These are phyloP conservation scores for Pelargonium australe DNA, from an alignment of 441 rosid species.

Conservation along the genomic window DNA sequence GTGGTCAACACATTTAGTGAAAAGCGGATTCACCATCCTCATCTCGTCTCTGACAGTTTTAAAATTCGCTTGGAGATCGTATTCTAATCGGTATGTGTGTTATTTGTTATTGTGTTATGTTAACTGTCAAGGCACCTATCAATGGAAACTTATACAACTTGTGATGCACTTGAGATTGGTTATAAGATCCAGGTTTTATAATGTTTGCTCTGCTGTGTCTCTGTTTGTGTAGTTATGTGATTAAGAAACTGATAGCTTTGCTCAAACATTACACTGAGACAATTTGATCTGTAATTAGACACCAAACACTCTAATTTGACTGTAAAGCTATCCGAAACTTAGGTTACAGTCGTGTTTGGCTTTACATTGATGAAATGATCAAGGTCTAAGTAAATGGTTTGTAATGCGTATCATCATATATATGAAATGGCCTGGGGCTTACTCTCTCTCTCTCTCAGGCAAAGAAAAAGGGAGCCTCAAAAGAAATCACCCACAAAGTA, in stretches of 20 bases:
- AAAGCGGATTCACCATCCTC: no score
- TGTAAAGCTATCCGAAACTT: neutral
- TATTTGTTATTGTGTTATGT: no score
- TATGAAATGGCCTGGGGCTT: no score
- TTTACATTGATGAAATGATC: neutral
- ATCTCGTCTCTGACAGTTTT: no score
- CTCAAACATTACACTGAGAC: neutral
- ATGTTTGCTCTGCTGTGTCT: neutral
- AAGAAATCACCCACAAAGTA: slow-evolving; percentile 60
- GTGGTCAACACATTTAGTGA: no score
- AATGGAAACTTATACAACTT: no score
- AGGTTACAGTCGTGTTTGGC: no score
- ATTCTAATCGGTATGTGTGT: no score
- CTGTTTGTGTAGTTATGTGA: neutral
- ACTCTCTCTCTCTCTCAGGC: slow-evolving; percentile 31
- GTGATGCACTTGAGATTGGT: neutral
- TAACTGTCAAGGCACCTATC: no score
- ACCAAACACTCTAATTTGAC: neutral
- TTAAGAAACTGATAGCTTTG: neutral
- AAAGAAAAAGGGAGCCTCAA: slow-evolving; percentile 36
- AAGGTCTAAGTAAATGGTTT: neutral
- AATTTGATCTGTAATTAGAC: neutral
- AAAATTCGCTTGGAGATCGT: no score
- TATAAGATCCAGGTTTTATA: neutral
- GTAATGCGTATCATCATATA: neutral